phyloP scores from a whole-genome alignment of 2,329 filamentous ascomycete species.

The Calonectria crousiana region DNA sequence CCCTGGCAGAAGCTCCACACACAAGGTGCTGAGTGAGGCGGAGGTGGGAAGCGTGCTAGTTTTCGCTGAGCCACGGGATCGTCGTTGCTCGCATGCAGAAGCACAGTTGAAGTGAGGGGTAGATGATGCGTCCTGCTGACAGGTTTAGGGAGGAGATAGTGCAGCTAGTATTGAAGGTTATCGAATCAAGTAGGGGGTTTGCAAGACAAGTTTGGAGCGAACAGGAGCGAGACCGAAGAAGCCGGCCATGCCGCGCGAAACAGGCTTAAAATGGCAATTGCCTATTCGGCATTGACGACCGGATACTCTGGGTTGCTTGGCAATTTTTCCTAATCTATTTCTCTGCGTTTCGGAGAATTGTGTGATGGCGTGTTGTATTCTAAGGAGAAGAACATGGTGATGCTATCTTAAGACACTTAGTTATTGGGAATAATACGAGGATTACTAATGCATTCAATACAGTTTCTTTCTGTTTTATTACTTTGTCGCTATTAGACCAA shows the following conservation, averaged over 20 bases:
- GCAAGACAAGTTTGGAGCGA: too few relatives aligned
- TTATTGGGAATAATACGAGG: background rate
- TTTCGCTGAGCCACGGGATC: conserved; percentile 6
- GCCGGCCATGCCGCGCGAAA: background rate
- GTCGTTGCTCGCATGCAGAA: background rate
- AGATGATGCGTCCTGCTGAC: background rate
- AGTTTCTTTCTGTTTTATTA: background rate
- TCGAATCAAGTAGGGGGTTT: background rate
- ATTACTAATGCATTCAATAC: background rate
- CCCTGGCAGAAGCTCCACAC: background rate
- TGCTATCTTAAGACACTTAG: background rate
- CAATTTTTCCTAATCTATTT: background rate
- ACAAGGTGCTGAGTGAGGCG: background rate
- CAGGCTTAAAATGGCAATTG: background rate
- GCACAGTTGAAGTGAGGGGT: background rate
- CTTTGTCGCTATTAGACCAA: background rate
- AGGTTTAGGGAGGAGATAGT: background rate
- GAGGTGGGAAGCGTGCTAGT: background rate
- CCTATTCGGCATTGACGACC: background rate
- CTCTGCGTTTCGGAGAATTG: background rate
- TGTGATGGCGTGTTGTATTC: too few relatives aligned
- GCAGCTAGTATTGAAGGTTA: background rate
- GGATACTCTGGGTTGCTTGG: background rate
- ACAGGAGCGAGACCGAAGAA: background rate
- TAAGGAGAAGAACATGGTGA: background rate